Base-by-base conservation (phyloP, 148 eudicot species). In the Silene conica region DNA sequence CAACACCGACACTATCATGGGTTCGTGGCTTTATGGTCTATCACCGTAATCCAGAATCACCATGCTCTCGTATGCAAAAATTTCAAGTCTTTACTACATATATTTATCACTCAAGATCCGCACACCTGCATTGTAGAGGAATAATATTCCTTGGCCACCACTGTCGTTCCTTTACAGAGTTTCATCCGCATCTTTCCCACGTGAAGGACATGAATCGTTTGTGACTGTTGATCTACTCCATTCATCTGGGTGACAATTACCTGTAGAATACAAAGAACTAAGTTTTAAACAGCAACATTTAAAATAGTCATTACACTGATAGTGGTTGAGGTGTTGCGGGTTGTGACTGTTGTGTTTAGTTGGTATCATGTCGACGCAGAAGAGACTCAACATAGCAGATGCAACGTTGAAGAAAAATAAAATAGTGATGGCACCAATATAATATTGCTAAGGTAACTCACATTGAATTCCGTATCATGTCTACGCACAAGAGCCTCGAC, bases 101-200 rank as follows among this genome's bases (percentile, higher is more conserved):
- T 18, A 13, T 46, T 26, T 58, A n/a, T 54, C 23, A 2, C 23
- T n/a, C 25, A 21, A 25, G 12, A 58, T 8, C 52, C 59, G 9
- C 19, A 25, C 80, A 96, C 99, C 99, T 96, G 99, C 99, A 96
- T 96, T 75, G 90, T 75, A 31, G 86, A 80, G 71, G 97, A 96
- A 78, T 96, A 96, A 58, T 86, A 96, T 78, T 96, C 99, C 77
- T 92, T 96, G 45, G 89, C 90, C 58, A 89, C 80, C 15, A 88
- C 87, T 78, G 91, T 75, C 79, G 90, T 89, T 64, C 96, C 92
- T 80, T 84, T 92, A 63, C 92, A 84, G 63, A 96, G 96, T 76
- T 96, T 96, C 86, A 96, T 92, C 82, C 99, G 88, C 99, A 96
- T 92, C 85, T 92, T 96, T 60, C 99, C 97, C 38, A 96, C 80